These are phyloP conservation scores for Fusarium incarnatum DNA, from an alignment of 2,329 filamentous ascomycete genomes.

Conservation along the genomic window DNA sequence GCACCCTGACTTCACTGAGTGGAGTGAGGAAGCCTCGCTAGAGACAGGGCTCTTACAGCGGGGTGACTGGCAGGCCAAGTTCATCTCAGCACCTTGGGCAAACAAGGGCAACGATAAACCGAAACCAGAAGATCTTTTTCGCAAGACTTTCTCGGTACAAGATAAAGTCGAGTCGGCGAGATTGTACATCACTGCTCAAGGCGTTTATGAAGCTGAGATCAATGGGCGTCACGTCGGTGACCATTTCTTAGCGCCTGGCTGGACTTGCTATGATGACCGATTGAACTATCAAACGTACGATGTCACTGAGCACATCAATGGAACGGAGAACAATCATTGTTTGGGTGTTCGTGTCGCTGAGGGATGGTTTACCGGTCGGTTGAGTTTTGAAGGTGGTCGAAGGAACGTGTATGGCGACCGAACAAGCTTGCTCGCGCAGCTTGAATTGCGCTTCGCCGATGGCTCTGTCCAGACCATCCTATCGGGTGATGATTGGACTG, in stretches of 20 bases:
- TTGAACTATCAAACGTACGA: conserved; percentile 65
- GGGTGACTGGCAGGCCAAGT: conserved; percentile 23
- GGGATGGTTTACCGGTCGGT: conserved; percentile 61
- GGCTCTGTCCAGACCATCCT: conserved; percentile 45
- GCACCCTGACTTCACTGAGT: background rate
- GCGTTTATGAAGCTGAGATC: conserved; percentile 60
- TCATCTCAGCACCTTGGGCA: conserved; percentile 39
- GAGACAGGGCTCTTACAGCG: conserved; percentile 29
- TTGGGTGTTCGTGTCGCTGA: conserved; percentile 54
- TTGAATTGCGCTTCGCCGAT: conserved; percentile 53
- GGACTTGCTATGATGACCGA: conserved; percentile 62
- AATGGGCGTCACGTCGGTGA: conserved; percentile 56
- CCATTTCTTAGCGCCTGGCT: conserved; percentile 61
- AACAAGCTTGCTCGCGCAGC: conserved; percentile 54
- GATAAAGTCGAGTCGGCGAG: conserved; percentile 2
- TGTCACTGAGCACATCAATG: conserved; percentile 55
- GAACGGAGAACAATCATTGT: conserved; percentile 11
- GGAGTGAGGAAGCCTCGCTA: conserved; percentile 29
- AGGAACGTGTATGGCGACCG: conserved; percentile 53
- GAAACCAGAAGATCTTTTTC: conserved; percentile 35
- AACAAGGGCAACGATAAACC: conserved; percentile 21
- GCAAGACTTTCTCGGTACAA: conserved; percentile 10
- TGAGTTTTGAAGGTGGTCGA: conserved; percentile 46
- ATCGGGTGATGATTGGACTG: conserved; percentile 56
- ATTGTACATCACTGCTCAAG: conserved; percentile 60